Conservation (phyloP, 768 basidiomycete genomes). For the Termitomyces sp. region DNA sequence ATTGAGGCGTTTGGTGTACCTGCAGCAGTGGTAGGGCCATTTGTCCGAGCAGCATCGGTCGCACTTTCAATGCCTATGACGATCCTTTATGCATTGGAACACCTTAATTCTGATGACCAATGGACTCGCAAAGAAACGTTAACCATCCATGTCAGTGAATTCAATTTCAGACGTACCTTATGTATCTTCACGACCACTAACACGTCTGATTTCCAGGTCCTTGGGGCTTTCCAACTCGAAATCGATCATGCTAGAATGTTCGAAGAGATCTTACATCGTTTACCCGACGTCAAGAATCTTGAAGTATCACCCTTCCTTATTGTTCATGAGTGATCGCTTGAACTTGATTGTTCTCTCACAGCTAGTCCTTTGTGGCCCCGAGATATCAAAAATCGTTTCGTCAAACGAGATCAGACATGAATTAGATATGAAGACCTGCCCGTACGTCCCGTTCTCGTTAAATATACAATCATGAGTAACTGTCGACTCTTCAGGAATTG, state of each 20-base stretch:
- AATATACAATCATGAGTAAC: neutral
- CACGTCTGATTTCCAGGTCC: slow-evolving; percentile 20
- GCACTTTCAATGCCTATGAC: slow-evolving; percentile 27
- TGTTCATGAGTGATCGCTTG: neutral
- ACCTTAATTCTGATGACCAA: slow-evolving; percentile 15
- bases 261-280: slow-evolving; percentile 36
- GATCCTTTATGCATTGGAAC: slow-evolving; percentile 24
- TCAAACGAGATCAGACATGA: neutral
- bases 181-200: neutral
- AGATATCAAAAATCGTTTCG: neutral
- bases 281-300: slow-evolving; percentile 28
- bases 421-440: slow-evolving; percentile 30
- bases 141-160: slow-evolving; percentile 21
- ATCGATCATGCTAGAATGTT: slow-evolving; percentile 21
- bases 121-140: slow-evolving; percentile 21
- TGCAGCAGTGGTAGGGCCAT: neutral
- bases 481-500: slow-evolving; percentile 25
- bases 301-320: slow-evolving; percentile 19
- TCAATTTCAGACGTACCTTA: neutral
- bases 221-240: slow-evolving; percentile 28
- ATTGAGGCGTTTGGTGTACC: neutral
- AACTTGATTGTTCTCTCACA: neutral
- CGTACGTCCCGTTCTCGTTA: slow-evolving; percentile 20
- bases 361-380: slow-evolving; percentile 14
- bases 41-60: slow-evolving; percentile 22